phyloP scores from a whole-genome alignment of 2,329 filamentous ascomycete species.

The Neocucurbitaria cava region DNA sequence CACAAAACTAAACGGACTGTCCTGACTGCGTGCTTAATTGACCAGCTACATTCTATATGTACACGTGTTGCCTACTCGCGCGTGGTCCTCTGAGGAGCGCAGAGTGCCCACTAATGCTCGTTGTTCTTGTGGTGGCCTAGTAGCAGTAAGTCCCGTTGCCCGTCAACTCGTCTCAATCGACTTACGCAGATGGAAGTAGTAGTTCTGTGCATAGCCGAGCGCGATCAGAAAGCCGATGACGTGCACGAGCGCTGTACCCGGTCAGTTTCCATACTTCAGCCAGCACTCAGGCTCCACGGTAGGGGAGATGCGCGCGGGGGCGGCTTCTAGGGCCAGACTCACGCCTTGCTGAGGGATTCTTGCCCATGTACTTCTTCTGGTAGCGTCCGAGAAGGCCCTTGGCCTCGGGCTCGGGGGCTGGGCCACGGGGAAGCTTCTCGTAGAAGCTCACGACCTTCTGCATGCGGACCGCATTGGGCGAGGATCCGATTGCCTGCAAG shows the following conservation, averaged over 20 bases:
- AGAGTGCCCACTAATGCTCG: slow-evolving; percentile 77
- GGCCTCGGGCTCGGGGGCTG: slow-evolving; percentile 82
- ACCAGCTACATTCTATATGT: slow-evolving; percentile 50
- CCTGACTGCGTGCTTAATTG: slow-evolving; percentile 39
- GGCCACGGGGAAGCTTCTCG: slow-evolving; percentile 93
- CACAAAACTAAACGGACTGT: slow-evolving; percentile 1
- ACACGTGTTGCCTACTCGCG: slow-evolving; percentile 36
- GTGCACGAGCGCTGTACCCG: slow-evolving; percentile 79
- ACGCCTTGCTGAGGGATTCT: slow-evolving; percentile 90
- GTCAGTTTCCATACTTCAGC: slow-evolving; percentile 19
- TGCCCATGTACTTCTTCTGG: slow-evolving; percentile 87
- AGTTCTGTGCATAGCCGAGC: slow-evolving; percentile 95
- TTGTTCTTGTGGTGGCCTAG: slow-evolving; percentile 99
- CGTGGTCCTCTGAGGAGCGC: background rate
- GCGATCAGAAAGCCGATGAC: slow-evolving; percentile 77
- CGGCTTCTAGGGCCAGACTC: slow-evolving; percentile 54
- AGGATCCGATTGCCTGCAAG: slow-evolving; percentile 85
- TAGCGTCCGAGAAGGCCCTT: slow-evolving; percentile 88
- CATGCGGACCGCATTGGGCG: slow-evolving; percentile 96
- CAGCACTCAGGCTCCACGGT: background rate
- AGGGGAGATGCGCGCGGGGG: background rate
- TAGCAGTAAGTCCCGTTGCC: slow-evolving; percentile 25
- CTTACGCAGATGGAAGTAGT: slow-evolving; percentile 99
- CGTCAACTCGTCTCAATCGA: slow-evolving; percentile 35
- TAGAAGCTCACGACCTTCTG: slow-evolving; percentile 98